Base-by-base conservation (phyloP, 352 stramenopile species). In the Thraustotheca clavata region DNA sequence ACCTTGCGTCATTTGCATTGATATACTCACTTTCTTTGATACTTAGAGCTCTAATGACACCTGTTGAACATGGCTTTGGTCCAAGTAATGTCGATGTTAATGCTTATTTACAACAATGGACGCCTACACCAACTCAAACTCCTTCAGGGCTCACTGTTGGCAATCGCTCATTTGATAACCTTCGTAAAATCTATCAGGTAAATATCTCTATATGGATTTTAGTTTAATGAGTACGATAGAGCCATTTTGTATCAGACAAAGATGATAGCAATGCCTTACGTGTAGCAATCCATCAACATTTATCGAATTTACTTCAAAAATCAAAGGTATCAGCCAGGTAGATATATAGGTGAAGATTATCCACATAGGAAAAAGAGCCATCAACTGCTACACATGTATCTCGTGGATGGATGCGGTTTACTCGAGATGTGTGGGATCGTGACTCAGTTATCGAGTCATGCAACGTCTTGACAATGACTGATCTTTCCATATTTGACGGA, bases 401-500 rank as follows among this genome's bases (percentile, higher is more conserved):
- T 9, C 26, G 33, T 35, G 7, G 76, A 86, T 59, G 78, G 89
- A 20, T 76, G 88, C 6, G 80, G 87, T 31, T 74, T 74, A 22
- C 70, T 88, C 38, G 91, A 78, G 31, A 90, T 12, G 69, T 55
- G 73, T 89, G 67, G 90, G 82, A 62, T 63, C 90, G 36, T n/a
- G 31, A 22, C 5, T 29, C 57, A 8, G 16, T 33, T 4, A 12
- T 38, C 57, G 40, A 16, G n/a, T 43, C 33, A 16, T 8, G 35
- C n/a, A 54, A 50, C n/a, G 57, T 32, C 8, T 31, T 65, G 5
- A 65, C 57, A 7, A 87, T 83, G 52, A 79, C 84, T 24, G 85
- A 94, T 55, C 63, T 94, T 20, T 81, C 85, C 60, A 86, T 94
- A 32, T 94, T 94, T 49, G 83, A 92, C 38, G 85, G 85, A 4